Percentiles rank a stretch among this genome's conserved stretches.
These are phyloP conservation scores for Lenwebbia sp. DNA, from an alignment of 345 rosid species.

Conservation along the genomic window DNA sequence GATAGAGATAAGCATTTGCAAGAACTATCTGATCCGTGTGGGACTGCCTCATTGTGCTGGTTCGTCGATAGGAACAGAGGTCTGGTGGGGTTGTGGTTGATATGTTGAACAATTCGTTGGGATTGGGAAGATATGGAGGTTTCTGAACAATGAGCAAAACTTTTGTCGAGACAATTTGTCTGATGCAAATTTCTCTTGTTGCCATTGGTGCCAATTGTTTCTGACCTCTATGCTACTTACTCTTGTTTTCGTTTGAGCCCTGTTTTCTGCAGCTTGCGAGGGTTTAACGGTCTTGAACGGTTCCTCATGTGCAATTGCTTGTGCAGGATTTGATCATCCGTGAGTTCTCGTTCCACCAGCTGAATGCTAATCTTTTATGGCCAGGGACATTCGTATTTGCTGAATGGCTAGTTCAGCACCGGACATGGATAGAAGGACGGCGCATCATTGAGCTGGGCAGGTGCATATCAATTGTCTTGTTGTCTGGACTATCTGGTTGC, in stretches of 20 bases:
- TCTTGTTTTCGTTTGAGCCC: not conserved
- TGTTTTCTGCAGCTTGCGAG: not conserved
- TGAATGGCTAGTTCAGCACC: conserved; percentile 66
- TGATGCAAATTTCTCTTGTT: not conserved
- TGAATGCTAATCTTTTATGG: conserved; percentile 98
- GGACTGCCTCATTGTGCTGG: not conserved
- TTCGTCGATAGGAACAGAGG: not conserved
- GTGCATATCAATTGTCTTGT: conserved; percentile 13
- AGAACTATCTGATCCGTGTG: accelerated
- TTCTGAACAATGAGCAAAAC: not conserved
- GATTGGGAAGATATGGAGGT: not conserved
- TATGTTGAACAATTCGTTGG: not conserved
- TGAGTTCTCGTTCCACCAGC: conserved; percentile 82
- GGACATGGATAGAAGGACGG: conserved; percentile 36
- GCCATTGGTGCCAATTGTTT: not conserved
- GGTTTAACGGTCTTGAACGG: not conserved
- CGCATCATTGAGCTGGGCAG: conserved; percentile 86
- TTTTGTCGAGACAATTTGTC: not conserved
- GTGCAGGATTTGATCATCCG: conserved; percentile 64
- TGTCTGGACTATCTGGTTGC: not conserved
- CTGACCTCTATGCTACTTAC: not conserved
- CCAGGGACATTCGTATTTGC: conserved; percentile 92
- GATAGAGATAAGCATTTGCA: not conserved
- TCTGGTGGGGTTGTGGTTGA: not conserved
- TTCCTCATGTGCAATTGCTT: not conserved